Conservation (phyloP, 2,329 filamentous ascomycete species). For the Juglanconis juglandina region DNA sequence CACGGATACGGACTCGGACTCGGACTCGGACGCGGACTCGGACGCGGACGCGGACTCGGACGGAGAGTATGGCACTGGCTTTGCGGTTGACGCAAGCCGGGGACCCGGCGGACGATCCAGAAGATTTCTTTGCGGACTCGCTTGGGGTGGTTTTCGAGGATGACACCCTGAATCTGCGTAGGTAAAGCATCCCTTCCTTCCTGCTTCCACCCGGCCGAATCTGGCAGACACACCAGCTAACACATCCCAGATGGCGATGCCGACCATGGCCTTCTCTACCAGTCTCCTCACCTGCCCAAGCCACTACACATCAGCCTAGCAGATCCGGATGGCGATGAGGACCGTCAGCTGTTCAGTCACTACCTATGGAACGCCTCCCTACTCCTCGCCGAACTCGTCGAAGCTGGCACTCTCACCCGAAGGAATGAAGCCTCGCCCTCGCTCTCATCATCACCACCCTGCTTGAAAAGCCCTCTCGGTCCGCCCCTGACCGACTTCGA, state of each 20-base stretch:
- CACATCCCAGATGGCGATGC: conserved; percentile 51
- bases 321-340: conserved; percentile 48
- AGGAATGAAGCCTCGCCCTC: not conserved
- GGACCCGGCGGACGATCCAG: conserved; percentile 39
- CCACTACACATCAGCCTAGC: conserved; percentile 43
- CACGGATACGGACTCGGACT: too few relatives aligned
- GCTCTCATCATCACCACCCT: not conserved
- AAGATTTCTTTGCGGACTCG: conserved; percentile 58
- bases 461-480: conserved; percentile 2
- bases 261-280: conserved; percentile 56
- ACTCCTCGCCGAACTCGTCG: conserved; percentile 53
- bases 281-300: conserved; percentile 46
- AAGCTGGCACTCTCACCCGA: conserved; percentile 40
- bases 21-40: too few relatives aligned
- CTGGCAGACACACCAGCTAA: not conserved
- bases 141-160: conserved; percentile 66
- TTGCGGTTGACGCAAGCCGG: conserved; percentile 41
- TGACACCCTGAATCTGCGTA: conserved; percentile 58
- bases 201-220: not conserved
- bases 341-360: conserved; percentile 64
- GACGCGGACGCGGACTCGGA: too few relatives aligned
- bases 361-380: conserved; percentile 69
- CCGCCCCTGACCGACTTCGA: conserved; percentile 34
- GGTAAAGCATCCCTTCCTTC: not conserved
- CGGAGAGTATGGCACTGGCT: conserved; percentile 42